These are phyloP conservation scores for Linum lewisii DNA, from an alignment of 345 rosid species.

Conservation along the genomic window DNA sequence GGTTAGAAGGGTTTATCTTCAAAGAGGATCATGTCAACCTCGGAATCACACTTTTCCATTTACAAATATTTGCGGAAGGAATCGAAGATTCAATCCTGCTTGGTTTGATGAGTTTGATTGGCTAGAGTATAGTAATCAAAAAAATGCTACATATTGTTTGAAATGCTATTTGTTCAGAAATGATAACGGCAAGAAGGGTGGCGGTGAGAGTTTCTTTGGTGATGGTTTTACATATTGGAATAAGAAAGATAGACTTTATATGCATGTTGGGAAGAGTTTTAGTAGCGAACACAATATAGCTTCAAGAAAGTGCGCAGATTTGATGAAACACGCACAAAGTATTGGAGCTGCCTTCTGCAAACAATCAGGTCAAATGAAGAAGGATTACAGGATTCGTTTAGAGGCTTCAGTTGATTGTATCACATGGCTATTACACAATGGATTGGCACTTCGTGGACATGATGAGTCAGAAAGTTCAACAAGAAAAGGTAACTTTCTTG, in stretches of 20 bases:
- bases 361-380: no score
- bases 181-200: neutral
- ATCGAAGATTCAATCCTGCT: neutral
- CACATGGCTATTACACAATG: no score
- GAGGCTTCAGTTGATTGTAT: no score
- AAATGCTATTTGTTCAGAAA: neutral
- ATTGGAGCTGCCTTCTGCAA: no score
- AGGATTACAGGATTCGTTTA: no score
- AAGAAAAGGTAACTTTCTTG: slow-evolving; percentile 1
- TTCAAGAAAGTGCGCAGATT: no score
- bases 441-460: slow-evolving; percentile 2
- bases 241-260: neutral
- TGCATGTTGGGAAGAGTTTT: slow-evolving; percentile 5
- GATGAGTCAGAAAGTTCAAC: neutral
- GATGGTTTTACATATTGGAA: neutral
- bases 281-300: slow-evolving; percentile 3
- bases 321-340: no score
- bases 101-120: slow-evolving; percentile 3
- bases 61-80: neutral
- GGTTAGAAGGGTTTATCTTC: neutral
- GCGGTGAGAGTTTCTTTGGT: slow-evolving; percentile 2
- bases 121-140: slow-evolving; percentile 9
- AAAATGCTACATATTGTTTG: no score
- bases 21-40: slow-evolving; percentile 3
- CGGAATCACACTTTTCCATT: no score